Evolutionary conservation across 2,329 filamentous ascomycete genomes (phyloP), one percentile per base, ranked within the genome.

Genomic region (Davidsoniella australis): DNA sequence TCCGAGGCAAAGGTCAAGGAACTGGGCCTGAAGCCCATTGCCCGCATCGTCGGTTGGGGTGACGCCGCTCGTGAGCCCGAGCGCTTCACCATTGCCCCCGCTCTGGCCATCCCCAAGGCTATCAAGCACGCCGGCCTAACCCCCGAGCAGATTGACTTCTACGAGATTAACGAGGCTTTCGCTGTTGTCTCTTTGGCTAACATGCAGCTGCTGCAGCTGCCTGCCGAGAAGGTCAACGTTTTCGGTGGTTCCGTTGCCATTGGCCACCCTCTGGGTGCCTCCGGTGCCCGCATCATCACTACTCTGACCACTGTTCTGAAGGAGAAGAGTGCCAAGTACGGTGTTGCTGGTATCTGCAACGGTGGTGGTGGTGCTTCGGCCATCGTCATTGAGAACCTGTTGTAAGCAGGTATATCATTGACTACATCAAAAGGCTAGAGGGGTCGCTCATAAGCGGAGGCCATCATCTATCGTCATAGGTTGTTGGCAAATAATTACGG

Each of bases 121-220:
- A 77, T 98, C 61, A 87, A 89, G 74, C 89, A 98, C 68, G 91
- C 91, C 54, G 84, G 85, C 55, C 69, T 98, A 54, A 75, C 78
- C 51, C 74, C 80, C 57, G 77, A 81, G 55, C 73, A 85, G 53
- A 74, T 98, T 52, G 89, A 96, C 61, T 91, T 79, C 58, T 98
- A 91, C 66, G 91, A 98, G 73, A 95, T 98, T 73, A 98, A 98
- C 72, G 91, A 98, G 73, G 91, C 91, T 40, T 98, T 98, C 73
- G 91, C 85, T 55, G 91, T 94, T 45, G 91, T 98, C 55, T 86
- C 91, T 38, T 75, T 98, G 47, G 88, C 91, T 57, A 98, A 98
- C 72, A 79, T 94, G 69, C 94, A 98, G 76, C 66, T 96, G 49
- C 78, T 98, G 39, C 74, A 72, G 54, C 69, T 98, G 51, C 71